Evolutionary conservation across 2,329 filamentous ascomycete genomes (phyloP).

Genomic region (Monilinia fructicola): DNA sequence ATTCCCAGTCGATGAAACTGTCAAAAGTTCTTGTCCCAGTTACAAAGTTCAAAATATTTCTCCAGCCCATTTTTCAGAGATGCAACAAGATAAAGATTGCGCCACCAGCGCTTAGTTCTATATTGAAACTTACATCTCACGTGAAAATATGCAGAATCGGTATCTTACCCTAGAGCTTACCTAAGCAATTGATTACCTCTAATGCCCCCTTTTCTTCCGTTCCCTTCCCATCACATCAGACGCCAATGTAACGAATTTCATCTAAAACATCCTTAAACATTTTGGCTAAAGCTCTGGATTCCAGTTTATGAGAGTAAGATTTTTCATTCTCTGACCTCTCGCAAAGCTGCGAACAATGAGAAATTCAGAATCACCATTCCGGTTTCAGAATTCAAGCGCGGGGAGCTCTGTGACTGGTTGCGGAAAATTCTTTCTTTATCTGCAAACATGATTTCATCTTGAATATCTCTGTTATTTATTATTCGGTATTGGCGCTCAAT

Average conservation of each 20-base stretch:
- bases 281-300: rapidly evolving
- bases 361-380: background rate
- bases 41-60: background rate
- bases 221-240: background rate
- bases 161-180: no score
- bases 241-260: background rate
- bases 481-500: background rate
- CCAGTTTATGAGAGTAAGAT: rapidly evolving
- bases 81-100: background rate
- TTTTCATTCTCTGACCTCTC: background rate
- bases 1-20: background rate
- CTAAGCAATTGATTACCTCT: background rate
- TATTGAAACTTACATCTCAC: background rate
- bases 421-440: slow-evolving; percentile 6
- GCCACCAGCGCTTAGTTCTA: no score
- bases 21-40: background rate
- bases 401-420: slow-evolving; percentile 14
- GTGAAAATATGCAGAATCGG: background rate
- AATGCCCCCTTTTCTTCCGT: background rate
- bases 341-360: slow-evolving; percentile 18
- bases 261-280: background rate
- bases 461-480: background rate
- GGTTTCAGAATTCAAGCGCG: background rate
- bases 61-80: background rate
- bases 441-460: background rate